Percentiles rank a stretch among this genome's conserved stretches.
phyloP scores from a whole-genome alignment of 208 protist genomes.

The Herpetomonas samuelpessoai region DNA sequence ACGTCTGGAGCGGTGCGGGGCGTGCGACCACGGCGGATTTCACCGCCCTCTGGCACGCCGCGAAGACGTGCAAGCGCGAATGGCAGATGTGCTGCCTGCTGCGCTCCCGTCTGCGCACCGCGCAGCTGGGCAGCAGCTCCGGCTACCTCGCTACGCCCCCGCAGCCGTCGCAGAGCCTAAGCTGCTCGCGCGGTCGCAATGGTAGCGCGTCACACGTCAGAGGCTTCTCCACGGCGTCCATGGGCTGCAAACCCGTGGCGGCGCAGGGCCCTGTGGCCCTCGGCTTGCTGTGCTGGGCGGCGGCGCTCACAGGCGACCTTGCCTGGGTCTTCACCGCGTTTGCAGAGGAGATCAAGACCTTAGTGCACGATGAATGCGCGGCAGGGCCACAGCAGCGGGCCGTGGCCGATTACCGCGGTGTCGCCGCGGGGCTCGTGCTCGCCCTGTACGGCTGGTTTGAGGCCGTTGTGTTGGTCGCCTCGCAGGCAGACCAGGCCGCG shows the following conservation, averaged over 20 bases:
- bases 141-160: neutral
- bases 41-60: neutral
- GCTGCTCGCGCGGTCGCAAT: too few species aligned
- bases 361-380: constrained; percentile 4
- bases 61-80: neutral
- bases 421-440: neutral
- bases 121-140: too few species aligned
- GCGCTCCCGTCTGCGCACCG: neutral
- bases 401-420: neutral
- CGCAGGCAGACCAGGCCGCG: neutral
- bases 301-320: neutral
- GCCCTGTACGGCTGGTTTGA: neutral
- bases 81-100: neutral
- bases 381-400: neutral
- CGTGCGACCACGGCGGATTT: neutral
- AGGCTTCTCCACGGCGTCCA: too few species aligned
- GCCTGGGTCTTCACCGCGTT: constrained; percentile 18
- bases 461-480: neutral
- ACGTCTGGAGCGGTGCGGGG: neutral
- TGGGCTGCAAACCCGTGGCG: too few species aligned
- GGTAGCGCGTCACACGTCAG: too few species aligned
- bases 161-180: neutral
- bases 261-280: neutral
- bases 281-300: constrained; percentile 18
- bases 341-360: neutral